Evolutionary conservation across 106 monocot species (phyloP).

Genomic region (Acanthochlamys bracteata): DNA sequence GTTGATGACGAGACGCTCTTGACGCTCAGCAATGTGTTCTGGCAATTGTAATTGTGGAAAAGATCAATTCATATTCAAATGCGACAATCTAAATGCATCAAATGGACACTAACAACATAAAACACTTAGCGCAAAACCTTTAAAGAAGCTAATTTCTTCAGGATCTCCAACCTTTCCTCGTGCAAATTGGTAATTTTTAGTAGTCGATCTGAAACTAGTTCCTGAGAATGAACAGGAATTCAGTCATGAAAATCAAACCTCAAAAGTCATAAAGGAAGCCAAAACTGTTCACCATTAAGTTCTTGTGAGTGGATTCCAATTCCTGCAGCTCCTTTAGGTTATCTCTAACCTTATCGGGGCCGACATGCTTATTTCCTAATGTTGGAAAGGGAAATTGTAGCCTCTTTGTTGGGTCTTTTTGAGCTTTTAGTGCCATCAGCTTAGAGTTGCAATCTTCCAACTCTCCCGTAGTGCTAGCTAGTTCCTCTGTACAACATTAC

Average conservation of each 20-base stretch:
- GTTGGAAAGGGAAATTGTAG: constrained; percentile 59
- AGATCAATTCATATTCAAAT: too few relatives aligned
- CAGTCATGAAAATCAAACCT: not conserved
- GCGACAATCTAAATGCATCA: too few relatives aligned
- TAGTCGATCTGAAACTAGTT: constrained; percentile 59
- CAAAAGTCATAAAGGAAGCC: not conserved
- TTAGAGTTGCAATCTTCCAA: constrained; percentile 67
- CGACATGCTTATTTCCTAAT: constrained; percentile 46
- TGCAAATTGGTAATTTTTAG: constrained; percentile 54
- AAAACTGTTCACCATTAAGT: constrained; percentile 35
- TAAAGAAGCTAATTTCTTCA: constrained; percentile 57
- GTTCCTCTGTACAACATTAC: constrained; percentile 50
- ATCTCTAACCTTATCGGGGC: constrained; percentile 53
- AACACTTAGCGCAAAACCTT: constrained; percentile 29
- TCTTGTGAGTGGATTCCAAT: constrained; percentile 51
- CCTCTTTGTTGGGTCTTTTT: constrained; percentile 43
- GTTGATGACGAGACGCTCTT: constrained; percentile 54
- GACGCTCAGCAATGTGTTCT: constrained; percentile 59
- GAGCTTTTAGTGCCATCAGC: constrained; percentile 51
- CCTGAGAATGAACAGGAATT: constrained; percentile 33
- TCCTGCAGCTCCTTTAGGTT: constrained; percentile 66
- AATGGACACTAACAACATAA: not conserved
- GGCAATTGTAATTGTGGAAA: not conserved
- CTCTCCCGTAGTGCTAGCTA: constrained; percentile 43
- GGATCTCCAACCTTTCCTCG: constrained; percentile 53